phyloP scores from a whole-genome alignment of 1,284 basidiomycete species.

The Cystobasidium pallidum region DNA sequence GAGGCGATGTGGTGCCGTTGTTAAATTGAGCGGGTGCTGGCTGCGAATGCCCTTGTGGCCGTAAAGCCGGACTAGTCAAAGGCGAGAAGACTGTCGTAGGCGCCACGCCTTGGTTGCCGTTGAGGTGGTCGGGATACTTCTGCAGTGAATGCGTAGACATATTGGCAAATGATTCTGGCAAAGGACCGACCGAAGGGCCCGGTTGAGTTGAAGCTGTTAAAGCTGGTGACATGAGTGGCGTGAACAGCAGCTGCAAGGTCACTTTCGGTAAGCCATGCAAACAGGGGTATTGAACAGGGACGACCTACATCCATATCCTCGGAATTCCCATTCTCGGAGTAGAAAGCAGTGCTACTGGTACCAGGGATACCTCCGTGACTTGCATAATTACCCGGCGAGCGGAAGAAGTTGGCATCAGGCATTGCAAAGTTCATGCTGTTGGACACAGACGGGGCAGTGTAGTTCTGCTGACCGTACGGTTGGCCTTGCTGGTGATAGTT shows the following conservation, averaged over 20 bases:
- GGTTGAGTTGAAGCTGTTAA: slow-evolving; percentile 51
- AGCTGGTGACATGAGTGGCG: slow-evolving; percentile 54
- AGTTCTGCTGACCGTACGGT: slow-evolving; percentile 1
- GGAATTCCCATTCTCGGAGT: slow-evolving; percentile 22
- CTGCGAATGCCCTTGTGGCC: slow-evolving; percentile 10
- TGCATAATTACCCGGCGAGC: slow-evolving; percentile 14
- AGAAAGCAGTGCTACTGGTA: slow-evolving; percentile 40
- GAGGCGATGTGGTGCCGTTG: slow-evolving; percentile 11
- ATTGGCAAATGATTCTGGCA: slow-evolving; percentile 43
- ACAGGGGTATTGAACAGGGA: background rate
- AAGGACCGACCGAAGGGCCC: slow-evolving; percentile 37
- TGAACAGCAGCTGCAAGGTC: slow-evolving; percentile 49
- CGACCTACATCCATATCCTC: slow-evolving; percentile 36
- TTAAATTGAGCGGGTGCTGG: slow-evolving; percentile 1
- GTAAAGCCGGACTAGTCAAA: slow-evolving; percentile 63
- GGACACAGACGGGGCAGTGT: background rate
- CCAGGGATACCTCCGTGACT: slow-evolving; percentile 23
- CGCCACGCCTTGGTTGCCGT: slow-evolving; percentile 54
- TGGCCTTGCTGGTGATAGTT: background rate
- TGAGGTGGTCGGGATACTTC: slow-evolving; percentile 33
- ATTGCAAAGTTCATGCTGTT: slow-evolving; percentile 19
- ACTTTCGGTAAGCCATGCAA: background rate
- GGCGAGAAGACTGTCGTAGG: slow-evolving; percentile 63
- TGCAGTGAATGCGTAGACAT: slow-evolving; percentile 27
- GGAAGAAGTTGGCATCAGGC: slow-evolving; percentile 24